phyloP scores from a whole-genome alignment of 441 rosid genomes.

The Sinapis alba region DNA sequence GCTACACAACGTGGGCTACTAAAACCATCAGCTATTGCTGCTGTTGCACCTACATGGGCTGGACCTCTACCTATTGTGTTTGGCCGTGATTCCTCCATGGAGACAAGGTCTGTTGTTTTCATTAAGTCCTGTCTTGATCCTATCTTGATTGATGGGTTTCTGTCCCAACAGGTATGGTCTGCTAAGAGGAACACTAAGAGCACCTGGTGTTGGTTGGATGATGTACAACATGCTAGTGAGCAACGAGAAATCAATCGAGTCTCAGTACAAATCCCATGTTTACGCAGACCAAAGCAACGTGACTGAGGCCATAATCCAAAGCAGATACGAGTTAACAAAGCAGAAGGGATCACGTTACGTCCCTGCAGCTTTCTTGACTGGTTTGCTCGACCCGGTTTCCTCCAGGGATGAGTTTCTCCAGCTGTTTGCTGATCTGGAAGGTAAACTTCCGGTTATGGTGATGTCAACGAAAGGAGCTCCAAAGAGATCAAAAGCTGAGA shows the following conservation, averaged over 20 bases:
- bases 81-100: slow-evolving; percentile 88
- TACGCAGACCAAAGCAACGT: slow-evolving; percentile 84
- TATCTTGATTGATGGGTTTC: not conserved
- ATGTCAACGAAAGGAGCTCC: slow-evolving; percentile 73
- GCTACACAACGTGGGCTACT: slow-evolving; percentile 73
- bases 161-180: slow-evolving; percentile 66
- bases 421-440: slow-evolving; percentile 67
- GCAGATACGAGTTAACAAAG: slow-evolving; percentile 74
- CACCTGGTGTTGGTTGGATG: slow-evolving; percentile 92
- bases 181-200: slow-evolving; percentile 75
- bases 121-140: not conserved
- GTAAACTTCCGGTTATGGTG: slow-evolving; percentile 61
- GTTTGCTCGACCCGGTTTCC: slow-evolving; percentile 83
- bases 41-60: slow-evolving; percentile 93
- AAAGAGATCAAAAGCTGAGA: slow-evolving; percentile 88
- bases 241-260: slow-evolving; percentile 83
- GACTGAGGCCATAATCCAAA: slow-evolving; percentile 60
- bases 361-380: slow-evolving; percentile 89
- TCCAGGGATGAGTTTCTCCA: slow-evolving; percentile 73
- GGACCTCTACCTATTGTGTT: slow-evolving; percentile 93
- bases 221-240: slow-evolving; percentile 90
- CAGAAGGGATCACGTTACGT: slow-evolving; percentile 76
- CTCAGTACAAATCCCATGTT: slow-evolving; percentile 87
- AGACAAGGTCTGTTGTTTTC: slow-evolving; percentile 57
- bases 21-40: slow-evolving; percentile 81